Conservation (phyloP, 805 yeast species). For the Sugiyamaella marilandica region DNA sequence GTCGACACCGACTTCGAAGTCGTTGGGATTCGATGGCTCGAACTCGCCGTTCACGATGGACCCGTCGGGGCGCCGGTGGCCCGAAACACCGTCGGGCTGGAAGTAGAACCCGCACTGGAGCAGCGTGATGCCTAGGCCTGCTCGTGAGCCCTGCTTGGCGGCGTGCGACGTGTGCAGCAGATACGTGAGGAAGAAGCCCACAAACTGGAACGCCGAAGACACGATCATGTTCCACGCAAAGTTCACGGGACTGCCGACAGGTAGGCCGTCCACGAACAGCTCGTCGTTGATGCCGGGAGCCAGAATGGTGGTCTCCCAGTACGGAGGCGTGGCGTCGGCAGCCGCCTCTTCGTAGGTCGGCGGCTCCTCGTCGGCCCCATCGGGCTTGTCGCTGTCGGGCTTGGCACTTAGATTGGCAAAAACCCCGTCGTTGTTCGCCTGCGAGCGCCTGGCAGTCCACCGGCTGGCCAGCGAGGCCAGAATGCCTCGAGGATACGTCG, state of each 20-base stretch:
- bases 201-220: constrained; percentile 85
- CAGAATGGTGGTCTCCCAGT: constrained; percentile 88
- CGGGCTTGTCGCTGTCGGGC: constrained; percentile 50
- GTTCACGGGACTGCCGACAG: constrained; percentile 88
- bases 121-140: constrained; percentile 84
- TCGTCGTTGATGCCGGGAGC: constrained; percentile 78
- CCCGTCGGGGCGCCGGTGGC: background rate
- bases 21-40: constrained; percentile 55
- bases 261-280: constrained; percentile 88
- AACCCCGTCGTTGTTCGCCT: constrained; percentile 66
- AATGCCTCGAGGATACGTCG: background rate
- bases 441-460: background rate
- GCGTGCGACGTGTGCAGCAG: constrained; percentile 94
- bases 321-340: constrained; percentile 89
- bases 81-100: constrained; percentile 26
- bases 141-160: constrained; percentile 89
- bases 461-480: constrained; percentile 4
- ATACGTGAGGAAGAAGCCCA: constrained; percentile 88
- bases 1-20: constrained; percentile 38
- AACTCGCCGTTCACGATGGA: constrained; percentile 33
- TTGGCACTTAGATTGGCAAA: constrained; percentile 89
- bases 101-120: constrained; percentile 62
- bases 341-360: constrained; percentile 96
- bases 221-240: constrained; percentile 87
- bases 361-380: constrained; percentile 47